A percentile compares a stretch with the other conserved stretches of the same genome.
phyloP scores from a whole-genome alignment of 306 rosid species.

The Lathyrus oleraceus region DNA sequence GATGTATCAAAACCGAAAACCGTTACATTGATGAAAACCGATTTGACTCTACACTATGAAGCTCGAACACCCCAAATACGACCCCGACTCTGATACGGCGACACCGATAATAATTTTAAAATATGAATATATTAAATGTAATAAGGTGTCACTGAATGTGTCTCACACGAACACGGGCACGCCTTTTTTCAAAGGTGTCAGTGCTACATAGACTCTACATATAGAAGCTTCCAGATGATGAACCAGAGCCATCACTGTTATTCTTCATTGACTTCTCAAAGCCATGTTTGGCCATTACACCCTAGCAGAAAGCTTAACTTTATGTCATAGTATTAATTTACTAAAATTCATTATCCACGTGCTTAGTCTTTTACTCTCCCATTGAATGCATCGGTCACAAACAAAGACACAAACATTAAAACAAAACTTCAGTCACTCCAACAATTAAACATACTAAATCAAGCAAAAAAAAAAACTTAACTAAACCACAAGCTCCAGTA shows the following conservation, averaged over 20 bases:
- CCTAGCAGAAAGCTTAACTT: neutral
- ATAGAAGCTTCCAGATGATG: neutral
- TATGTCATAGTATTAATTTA: neutral
- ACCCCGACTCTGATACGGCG: too few species aligned
- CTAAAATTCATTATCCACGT: neutral
- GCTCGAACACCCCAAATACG: too few species aligned
- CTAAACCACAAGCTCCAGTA: neutral
- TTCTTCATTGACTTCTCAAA: neutral
- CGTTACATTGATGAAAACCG: neutral
- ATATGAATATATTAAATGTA: too few species aligned
- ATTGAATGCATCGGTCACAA: constrained; percentile 8
- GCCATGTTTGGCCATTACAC: neutral
- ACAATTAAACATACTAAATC: neutral
- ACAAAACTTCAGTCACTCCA: neutral
- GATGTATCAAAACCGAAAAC: neutral
- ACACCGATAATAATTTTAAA: too few species aligned
- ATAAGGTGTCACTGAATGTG: too few species aligned
- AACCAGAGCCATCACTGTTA: neutral
- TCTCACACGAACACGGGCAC: too few species aligned
- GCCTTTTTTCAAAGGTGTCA: too few species aligned
- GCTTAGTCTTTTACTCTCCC: neutral
- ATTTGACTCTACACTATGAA: neutral
- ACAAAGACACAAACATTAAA: constrained; percentile 7
- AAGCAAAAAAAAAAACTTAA: neutral
- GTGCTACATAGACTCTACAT: neutral